Percentiles rank a stretch among this genome's conserved stretches.
Evolutionary conservation across 1,139 yeast species (phyloP).

Genomic region (Pichia sp.): DNA sequence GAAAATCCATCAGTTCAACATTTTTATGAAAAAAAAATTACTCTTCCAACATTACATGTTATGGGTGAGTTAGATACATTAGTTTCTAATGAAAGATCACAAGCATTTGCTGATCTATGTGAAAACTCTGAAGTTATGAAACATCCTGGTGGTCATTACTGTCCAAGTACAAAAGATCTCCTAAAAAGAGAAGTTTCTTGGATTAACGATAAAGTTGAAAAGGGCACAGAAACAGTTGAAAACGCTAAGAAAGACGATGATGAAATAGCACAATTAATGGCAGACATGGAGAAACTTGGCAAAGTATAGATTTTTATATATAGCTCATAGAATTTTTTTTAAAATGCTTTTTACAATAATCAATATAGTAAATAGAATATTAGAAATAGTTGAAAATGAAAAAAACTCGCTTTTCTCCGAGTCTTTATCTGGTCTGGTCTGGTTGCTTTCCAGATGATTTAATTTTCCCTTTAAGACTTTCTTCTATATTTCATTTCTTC

Average conservation of each 20-base stretch:
- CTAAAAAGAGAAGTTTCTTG: conserved; percentile 32
- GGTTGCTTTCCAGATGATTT: too few relatives aligned
- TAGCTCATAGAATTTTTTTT: too few relatives aligned
- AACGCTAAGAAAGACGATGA: conserved; percentile 17
- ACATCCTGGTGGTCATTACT: conserved; percentile 84
- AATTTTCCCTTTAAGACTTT: too few relatives aligned
- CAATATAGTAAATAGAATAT: not conserved
- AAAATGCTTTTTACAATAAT: too few relatives aligned
- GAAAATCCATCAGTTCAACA: conserved; percentile 47
- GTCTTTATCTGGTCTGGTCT: not conserved
- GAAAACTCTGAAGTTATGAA: conserved; percentile 45
- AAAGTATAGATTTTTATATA: conserved; percentile 15
- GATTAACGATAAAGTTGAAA: conserved; percentile 24
- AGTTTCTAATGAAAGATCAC: conserved; percentile 67
- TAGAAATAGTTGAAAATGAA: not conserved
- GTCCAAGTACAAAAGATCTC: conserved; percentile 63
- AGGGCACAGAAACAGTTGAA: conserved; percentile 14
- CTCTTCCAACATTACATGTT: conserved; percentile 65
- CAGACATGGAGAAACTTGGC: conserved; percentile 27
- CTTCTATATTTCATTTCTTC: too few relatives aligned
- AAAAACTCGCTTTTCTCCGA: not conserved
- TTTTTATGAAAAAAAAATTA: conserved; percentile 41
- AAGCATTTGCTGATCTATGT: conserved; percentile 51
- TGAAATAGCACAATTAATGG: conserved; percentile 24
- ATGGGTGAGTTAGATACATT: conserved; percentile 86